phyloP scores from a whole-genome alignment of 1,284 basidiomycete genomes.

The Malassezia yamatoensis region DNA sequence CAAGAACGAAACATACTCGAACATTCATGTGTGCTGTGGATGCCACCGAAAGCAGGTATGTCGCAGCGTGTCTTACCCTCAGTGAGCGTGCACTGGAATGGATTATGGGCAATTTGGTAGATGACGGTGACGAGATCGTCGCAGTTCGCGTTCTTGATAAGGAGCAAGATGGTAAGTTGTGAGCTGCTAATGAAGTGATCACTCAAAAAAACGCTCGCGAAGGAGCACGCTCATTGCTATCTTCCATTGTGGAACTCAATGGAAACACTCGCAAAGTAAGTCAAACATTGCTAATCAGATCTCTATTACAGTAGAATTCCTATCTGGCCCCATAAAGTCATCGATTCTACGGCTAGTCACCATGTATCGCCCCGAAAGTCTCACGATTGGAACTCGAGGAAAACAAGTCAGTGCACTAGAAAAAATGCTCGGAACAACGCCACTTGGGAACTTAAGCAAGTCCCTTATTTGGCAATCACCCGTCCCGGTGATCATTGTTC shows the following conservation, averaged over 20 bases:
- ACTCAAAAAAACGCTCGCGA: conserved; percentile 71
- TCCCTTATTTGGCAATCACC: conserved; percentile 37
- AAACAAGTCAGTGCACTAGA: conserved; percentile 40
- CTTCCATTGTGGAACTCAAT: conserved; percentile 69
- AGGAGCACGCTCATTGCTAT: conserved; percentile 73
- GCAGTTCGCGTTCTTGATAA: conserved; percentile 80
- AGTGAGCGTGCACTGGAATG: conserved; percentile 40
- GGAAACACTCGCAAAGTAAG: conserved; percentile 58
- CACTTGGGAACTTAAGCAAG: conserved; percentile 37
- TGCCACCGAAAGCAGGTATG: conserved; percentile 53
- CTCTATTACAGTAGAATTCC: conserved; percentile 84
- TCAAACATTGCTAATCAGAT: conserved; percentile 53
- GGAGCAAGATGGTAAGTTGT: conserved; percentile 59
- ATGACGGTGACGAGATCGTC: conserved; percentile 88
- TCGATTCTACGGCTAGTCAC: conserved; percentile 70
- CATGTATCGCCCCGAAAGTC: conserved; percentile 84
- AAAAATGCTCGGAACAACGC: conserved; percentile 42
- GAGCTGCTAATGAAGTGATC: conserved; percentile 19
- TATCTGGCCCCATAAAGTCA: conserved; percentile 76
- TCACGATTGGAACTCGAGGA: conserved; percentile 84
- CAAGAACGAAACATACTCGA: conserved; percentile 66
- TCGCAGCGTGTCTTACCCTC: background rate
- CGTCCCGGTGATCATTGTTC: conserved; percentile 46
- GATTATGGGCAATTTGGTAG: conserved; percentile 67
- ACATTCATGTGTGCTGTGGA: conserved; percentile 84